phyloP scores from a whole-genome alignment of 2,329 filamentous ascomycete species.

The Botryotinia narcissicola region DNA sequence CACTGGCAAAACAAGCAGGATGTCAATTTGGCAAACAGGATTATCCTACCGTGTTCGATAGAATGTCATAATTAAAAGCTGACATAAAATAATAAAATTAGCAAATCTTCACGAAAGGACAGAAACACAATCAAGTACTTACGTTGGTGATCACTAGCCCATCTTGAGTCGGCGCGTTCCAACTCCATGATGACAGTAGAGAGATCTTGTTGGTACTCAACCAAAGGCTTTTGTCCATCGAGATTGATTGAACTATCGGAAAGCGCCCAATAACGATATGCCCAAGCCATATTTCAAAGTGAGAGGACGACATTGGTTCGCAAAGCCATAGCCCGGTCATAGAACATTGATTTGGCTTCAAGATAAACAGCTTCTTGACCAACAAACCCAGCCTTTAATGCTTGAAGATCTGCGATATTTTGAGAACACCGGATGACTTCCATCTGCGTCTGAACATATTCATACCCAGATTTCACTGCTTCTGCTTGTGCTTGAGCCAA shows the following conservation, averaged over 20 bases:
- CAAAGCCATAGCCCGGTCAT: slow-evolving; percentile 14
- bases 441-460: slow-evolving; percentile 13
- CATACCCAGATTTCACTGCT: background rate
- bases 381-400: background rate
- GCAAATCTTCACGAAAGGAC: fast-evolving
- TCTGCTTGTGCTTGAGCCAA: slow-evolving; percentile 15
- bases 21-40: background rate
- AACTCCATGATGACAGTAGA: slow-evolving; percentile 3
- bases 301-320: slow-evolving; percentile 5
- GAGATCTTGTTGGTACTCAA: slow-evolving; percentile 9
- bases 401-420: slow-evolving; percentile 1
- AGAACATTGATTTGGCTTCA: slow-evolving; percentile 11
- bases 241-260: slow-evolving; percentile 1
- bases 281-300: slow-evolving; percentile 5
- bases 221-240: background rate
- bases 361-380: slow-evolving; percentile 10
- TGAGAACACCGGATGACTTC: slow-evolving; percentile 2
- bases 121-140: background rate
- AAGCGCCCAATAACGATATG: slow-evolving; percentile 12
- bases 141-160: slow-evolving; percentile 9
- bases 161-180: slow-evolving; percentile 10
- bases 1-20: too few species aligned
- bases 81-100: background rate
- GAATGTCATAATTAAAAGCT: slow-evolving; percentile 11
- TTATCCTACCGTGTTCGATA: background rate